Percentiles rank a stretch among this genome's conserved stretches.
phyloP scores from a whole-genome alignment of 306 rosid genomes.

The Canavalia ensiformis region DNA sequence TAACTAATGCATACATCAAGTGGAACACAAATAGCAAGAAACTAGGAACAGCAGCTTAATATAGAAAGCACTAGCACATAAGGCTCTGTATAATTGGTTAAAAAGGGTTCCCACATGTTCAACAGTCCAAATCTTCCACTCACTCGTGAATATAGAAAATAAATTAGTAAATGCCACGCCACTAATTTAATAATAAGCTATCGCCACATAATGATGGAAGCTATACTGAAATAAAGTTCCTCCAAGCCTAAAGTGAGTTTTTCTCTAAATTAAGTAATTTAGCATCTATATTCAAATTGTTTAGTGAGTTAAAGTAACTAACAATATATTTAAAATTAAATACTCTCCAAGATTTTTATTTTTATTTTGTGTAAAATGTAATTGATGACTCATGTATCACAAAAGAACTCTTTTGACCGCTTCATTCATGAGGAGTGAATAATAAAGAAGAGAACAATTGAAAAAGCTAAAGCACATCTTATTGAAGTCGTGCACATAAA shows the following conservation, averaged over 20 bases:
- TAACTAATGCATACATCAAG: neutral
- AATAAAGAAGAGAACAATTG: slow-evolving; percentile 21
- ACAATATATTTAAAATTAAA: neutral
- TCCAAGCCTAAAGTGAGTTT: neutral
- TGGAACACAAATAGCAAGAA: neutral
- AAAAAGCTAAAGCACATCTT: neutral
- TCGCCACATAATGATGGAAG: neutral
- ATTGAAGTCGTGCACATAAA: neutral
- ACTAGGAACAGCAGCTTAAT: neutral
- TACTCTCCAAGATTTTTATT: neutral
- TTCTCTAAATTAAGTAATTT: neutral
- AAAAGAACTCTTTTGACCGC: slow-evolving; percentile 21
- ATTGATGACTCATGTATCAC: slow-evolving; percentile 9
- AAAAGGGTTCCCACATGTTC: neutral
- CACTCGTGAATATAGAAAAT: neutral
- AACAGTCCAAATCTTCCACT: slow-evolving; percentile 27
- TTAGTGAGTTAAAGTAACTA: neutral
- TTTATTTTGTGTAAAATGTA: neutral
- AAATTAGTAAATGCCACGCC: neutral
- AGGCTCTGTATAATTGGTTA: neutral
- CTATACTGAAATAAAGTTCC: neutral
- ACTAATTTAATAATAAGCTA: neutral
- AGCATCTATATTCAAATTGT: neutral
- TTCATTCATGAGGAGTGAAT: neutral
- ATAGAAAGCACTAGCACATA: neutral